phyloP scores from a whole-genome alignment of 2,329 filamentous ascomycete species.

The Hymenoscyphus scutula region DNA sequence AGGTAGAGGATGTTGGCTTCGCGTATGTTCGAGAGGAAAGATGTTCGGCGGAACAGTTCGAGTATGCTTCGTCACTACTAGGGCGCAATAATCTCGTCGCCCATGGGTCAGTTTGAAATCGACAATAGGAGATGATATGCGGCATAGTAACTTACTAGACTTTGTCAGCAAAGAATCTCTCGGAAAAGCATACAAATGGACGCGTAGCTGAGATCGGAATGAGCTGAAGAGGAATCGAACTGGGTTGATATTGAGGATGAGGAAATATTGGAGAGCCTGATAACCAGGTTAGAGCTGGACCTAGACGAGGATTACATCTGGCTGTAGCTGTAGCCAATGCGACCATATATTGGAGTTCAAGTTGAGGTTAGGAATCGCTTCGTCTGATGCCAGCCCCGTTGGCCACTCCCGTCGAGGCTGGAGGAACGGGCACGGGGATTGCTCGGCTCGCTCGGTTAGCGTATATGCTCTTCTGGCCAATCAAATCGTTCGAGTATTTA shows the following conservation, averaged over 20 bases:
- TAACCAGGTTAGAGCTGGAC: not conserved
- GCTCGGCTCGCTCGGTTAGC: no score
- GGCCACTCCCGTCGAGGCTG: no score
- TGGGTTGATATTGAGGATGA: not conserved
- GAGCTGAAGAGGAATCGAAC: not conserved
- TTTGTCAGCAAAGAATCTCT: not conserved
- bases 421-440: no score
- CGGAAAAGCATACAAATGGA: not conserved
- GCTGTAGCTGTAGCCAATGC: not conserved
- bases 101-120: not conserved
- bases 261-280: not conserved
- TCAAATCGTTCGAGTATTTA: no score
- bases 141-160: not conserved
- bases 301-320: not conserved
- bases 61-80: not conserved
- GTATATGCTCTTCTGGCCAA: no score
- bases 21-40: not conserved
- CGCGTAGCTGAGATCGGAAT: not conserved
- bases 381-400: no score
- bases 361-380: not conserved
- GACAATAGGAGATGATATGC: not conserved
- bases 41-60: not conserved
- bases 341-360: not conserved
- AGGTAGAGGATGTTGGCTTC: not conserved
- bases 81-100: not conserved